Conservation (phyloP, 1,139 yeast genomes). For the Geotrichum armillariae region DNA sequence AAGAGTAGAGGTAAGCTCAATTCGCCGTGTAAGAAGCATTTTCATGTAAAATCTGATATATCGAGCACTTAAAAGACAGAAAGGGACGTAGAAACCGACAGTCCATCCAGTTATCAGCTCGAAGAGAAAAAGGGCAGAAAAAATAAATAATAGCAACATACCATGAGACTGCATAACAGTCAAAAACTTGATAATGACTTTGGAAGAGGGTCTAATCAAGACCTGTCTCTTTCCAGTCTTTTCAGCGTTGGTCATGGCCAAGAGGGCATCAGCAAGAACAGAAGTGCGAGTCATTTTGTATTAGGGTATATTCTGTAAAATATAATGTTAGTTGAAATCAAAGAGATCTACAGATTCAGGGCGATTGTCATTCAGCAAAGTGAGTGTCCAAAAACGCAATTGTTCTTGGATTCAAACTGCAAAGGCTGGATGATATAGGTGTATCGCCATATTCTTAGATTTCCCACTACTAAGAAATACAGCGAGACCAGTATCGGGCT, state of each 20-base stretch:
- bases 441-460: conserved; percentile 15
- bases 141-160: conserved; percentile 39
- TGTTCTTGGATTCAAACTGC: conserved; percentile 17
- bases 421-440: conserved; percentile 21
- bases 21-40: conserved; percentile 76
- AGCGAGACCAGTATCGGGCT: conserved; percentile 20
- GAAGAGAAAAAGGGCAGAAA: conserved; percentile 20
- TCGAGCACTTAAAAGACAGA: conserved; percentile 98
- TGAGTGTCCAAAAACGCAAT: conserved; percentile 19
- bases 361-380: conserved; percentile 11
- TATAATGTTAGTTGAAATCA: conserved; percentile 13
- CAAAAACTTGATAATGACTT: conserved; percentile 95
- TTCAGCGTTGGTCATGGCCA: conserved; percentile 98
- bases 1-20: conserved; percentile 38
- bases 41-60: conserved; percentile 49
- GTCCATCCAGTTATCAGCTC: conserved; percentile 94
- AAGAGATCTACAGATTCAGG: background rate
- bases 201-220: conserved; percentile 96
- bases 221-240: conserved; percentile 99
- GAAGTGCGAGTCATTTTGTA: conserved; percentile 93
- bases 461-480: background rate
- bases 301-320: conserved; percentile 24
- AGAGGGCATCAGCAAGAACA: conserved; percentile 98
- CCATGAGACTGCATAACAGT: conserved; percentile 98
- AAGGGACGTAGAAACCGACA: conserved; percentile 84